A percentile compares a stretch with the other conserved stretches of the same genome.
Evolutionary conservation across 768 basidiomycete species (phyloP).

Genomic region (Tulasnella sp.): DNA sequence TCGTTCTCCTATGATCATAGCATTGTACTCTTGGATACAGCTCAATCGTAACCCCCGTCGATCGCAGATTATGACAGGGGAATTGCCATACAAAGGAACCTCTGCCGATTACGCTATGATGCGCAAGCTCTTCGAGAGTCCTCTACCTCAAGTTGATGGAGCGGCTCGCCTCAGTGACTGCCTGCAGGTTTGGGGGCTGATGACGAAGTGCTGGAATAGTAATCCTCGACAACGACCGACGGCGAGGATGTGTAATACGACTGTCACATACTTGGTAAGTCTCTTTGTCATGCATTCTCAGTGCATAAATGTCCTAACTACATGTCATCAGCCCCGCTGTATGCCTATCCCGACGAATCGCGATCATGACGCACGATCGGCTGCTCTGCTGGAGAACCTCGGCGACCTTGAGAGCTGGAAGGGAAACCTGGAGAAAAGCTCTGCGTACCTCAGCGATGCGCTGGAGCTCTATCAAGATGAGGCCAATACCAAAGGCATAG

Average conservation of each 20-base stretch:
- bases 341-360: not conserved
- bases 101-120: no score
- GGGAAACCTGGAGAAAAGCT: not conserved
- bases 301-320: not conserved
- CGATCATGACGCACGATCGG: not conserved
- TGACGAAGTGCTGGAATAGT: no score
- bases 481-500: not conserved
- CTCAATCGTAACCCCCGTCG: not conserved
- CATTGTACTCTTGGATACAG: not conserved
- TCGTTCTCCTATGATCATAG: not conserved
- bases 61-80: not conserved
- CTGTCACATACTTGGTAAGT: not conserved
- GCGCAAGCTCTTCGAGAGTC: no score
- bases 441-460: not conserved
- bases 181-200: no score
- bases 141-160: no score
- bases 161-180: no score
- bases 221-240: no score
- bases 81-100: no score
- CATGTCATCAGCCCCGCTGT: not conserved
- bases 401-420: not conserved
- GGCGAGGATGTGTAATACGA: not conserved
- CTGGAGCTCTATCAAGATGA: not conserved
- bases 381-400: not conserved
- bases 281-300: not conserved